These are phyloP conservation scores for Rhododendron williamsianum DNA, from an alignment of 148 eudicot species.

Conservation along the genomic window DNA sequence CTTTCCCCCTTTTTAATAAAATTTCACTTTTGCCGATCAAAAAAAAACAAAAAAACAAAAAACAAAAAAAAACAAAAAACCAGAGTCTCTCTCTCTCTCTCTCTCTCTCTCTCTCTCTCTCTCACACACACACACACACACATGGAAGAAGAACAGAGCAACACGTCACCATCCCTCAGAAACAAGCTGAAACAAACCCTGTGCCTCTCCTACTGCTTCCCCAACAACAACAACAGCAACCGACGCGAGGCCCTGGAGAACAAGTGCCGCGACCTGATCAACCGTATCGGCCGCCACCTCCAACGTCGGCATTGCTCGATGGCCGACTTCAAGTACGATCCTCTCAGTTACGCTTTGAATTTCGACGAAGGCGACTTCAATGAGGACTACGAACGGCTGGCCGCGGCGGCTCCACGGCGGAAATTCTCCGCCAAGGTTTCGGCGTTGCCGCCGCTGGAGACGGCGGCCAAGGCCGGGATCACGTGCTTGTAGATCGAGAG, in stretches of 20 bases:
- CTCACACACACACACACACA: too few relatives aligned
- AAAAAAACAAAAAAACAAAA: too few relatives aligned
- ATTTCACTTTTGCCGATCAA: too few relatives aligned
- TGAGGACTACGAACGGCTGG: background rate
- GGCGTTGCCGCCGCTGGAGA: constrained; percentile 8
- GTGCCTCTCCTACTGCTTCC: background rate
- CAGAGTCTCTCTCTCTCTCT: background rate
- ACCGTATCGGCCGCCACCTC: background rate
- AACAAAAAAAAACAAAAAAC: background rate
- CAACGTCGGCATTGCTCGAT: constrained; percentile 19
- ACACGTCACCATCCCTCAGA: background rate
- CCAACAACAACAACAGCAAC: too few relatives aligned
- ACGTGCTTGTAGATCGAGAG: too few relatives aligned
- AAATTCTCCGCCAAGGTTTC: constrained; percentile 31
- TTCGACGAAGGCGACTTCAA: constrained; percentile 23
- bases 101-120: background rate
- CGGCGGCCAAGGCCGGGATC: background rate
- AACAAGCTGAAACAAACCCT: background rate
- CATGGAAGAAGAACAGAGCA: background rate
- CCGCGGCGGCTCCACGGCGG: constrained; percentile 11
- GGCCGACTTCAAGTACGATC: constrained; percentile 45
- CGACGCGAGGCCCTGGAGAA: too few relatives aligned
- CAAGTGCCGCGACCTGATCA: background rate
- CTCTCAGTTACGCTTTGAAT: constrained; percentile 39
- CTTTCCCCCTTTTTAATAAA: too few relatives aligned